phyloP scores from a whole-genome alignment of 2,329 filamentous ascomycete genomes.

The Sordariomycetes sp. region DNA sequence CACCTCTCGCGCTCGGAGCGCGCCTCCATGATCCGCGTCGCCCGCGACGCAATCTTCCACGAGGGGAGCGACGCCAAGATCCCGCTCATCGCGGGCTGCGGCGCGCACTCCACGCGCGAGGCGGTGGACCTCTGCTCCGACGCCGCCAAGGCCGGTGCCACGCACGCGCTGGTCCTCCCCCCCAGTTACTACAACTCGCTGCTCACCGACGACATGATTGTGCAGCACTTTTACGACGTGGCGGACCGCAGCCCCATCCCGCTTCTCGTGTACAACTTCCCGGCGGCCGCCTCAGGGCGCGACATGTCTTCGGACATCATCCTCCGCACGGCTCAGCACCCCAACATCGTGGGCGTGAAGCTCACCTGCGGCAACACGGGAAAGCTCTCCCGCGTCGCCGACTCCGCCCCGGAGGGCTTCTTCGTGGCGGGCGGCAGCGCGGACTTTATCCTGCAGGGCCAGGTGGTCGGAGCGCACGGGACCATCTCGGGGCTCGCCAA shows the following conservation, averaged over 20 bases:
- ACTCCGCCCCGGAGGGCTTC: constrained; percentile 20
- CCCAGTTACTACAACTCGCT: constrained; percentile 63
- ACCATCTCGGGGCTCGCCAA: constrained; percentile 26
- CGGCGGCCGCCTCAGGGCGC: constrained; percentile 40
- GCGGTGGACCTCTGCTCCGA: constrained; percentile 58
- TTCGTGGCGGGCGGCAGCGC: constrained; percentile 27
- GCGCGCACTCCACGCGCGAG: constrained; percentile 60
- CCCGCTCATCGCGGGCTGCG: constrained; percentile 66
- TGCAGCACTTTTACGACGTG: constrained; percentile 50
- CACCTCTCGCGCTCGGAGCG: constrained; percentile 62
- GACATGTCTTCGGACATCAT: constrained; percentile 45
- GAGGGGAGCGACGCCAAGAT: constrained; percentile 46
- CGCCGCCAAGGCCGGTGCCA: constrained; percentile 54
- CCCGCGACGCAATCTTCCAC: constrained; percentile 51
- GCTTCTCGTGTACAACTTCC: constrained; percentile 52
- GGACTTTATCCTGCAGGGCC: constrained; percentile 26
- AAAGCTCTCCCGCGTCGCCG: constrained; percentile 36
- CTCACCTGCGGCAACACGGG: constrained; percentile 52
- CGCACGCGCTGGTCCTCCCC: constrained; percentile 64
- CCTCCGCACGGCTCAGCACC: constrained; percentile 32
- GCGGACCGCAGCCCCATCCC: constrained; percentile 45
- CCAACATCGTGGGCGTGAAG: constrained; percentile 51
- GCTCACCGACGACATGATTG: constrained; percentile 36
- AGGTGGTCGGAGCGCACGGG: constrained; percentile 23
- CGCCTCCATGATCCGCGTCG: constrained; percentile 52